These are phyloP conservation scores for Isabelozyma heimii DNA, from an alignment of 805 yeast genomes.

Conservation along the genomic window DNA sequence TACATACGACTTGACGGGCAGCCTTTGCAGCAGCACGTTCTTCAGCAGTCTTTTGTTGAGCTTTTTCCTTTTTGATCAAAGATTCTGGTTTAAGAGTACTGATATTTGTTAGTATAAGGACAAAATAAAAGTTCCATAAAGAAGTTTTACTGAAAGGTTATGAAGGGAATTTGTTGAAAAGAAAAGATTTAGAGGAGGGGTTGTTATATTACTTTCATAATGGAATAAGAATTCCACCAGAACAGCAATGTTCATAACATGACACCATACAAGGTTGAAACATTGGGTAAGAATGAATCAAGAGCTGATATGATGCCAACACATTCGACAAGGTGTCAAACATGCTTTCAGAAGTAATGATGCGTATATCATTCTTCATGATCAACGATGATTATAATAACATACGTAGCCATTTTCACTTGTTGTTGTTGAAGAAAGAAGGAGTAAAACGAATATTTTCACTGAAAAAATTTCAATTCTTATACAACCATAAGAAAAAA, in stretches of 20 bases:
- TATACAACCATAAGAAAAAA: not conserved
- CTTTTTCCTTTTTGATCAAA: conserved; percentile 77
- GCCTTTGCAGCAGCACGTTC: conserved; percentile 77
- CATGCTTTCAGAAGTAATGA: not conserved
- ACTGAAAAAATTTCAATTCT: not conserved
- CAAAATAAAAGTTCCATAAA: not conserved
- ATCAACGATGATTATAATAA: conserved; percentile 2
- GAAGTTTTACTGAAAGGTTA: not conserved
- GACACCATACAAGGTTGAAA: conserved; percentile 4
- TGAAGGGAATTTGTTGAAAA: not conserved
- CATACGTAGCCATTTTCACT: conserved; percentile 35
- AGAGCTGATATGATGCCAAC: conserved; percentile 1
- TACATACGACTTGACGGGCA: conserved; percentile 80
- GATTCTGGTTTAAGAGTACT: conserved; percentile 75
- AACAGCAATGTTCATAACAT: conserved; percentile 2
- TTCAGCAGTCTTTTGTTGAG: conserved; percentile 73
- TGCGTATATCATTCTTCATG: not conserved
- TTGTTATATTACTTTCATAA: conserved; percentile 2
- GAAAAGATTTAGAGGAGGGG: not conserved
- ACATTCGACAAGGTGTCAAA: not conserved
- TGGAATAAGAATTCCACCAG: not conserved
- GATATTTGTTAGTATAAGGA: conserved; percentile 21
- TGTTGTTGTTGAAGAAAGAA: conserved; percentile 2
- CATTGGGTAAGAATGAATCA: not conserved
- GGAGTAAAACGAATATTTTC: not conserved